A percentile compares a stretch with the other conserved stretches of the same genome.
Conservation (phyloP, 2,329 filamentous ascomycete species). For the Stemphylium lycopersici region DNA sequence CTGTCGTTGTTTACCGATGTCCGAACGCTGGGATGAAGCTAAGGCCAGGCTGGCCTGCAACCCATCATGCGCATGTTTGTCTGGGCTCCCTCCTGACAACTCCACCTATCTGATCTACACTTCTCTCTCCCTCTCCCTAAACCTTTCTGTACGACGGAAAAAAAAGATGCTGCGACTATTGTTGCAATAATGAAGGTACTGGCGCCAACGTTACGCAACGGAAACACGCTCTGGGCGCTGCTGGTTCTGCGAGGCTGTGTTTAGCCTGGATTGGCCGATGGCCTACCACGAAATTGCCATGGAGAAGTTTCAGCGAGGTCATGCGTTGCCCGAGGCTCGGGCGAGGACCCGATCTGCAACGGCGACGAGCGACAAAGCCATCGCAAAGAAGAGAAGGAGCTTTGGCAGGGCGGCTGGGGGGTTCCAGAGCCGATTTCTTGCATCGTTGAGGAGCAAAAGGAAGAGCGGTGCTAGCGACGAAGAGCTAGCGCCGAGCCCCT, state of each 20-base stretch:
- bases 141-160: constrained; percentile 9
- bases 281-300: constrained; percentile 16
- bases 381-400: constrained; percentile 39
- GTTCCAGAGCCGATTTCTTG: constrained; percentile 40
- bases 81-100: constrained; percentile 3
- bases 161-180: constrained; percentile 7
- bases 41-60: constrained; percentile 9
- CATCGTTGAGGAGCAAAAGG: constrained; percentile 40
- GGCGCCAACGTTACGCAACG: constrained; percentile 19
- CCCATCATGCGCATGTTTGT: constrained; percentile 10
- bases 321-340: constrained; percentile 21
- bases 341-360: constrained; percentile 20
- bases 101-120: constrained; percentile 1
- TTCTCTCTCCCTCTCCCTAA: not conserved
- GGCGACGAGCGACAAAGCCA: constrained; percentile 21
- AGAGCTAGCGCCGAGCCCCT: constrained; percentile 23
- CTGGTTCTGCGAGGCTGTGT: constrained; percentile 6
- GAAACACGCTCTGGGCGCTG: constrained; percentile 16
- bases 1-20: constrained; percentile 9
- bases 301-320: constrained; percentile 35
- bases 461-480: constrained; percentile 24
- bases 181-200: constrained; percentile 16
- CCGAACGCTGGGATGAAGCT: constrained; percentile 10
- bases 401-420: constrained; percentile 41
- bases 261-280: constrained; percentile 13